phyloP scores from a whole-genome alignment of 2,329 filamentous ascomycete genomes.

The Ilyonectria mors-panacis region DNA sequence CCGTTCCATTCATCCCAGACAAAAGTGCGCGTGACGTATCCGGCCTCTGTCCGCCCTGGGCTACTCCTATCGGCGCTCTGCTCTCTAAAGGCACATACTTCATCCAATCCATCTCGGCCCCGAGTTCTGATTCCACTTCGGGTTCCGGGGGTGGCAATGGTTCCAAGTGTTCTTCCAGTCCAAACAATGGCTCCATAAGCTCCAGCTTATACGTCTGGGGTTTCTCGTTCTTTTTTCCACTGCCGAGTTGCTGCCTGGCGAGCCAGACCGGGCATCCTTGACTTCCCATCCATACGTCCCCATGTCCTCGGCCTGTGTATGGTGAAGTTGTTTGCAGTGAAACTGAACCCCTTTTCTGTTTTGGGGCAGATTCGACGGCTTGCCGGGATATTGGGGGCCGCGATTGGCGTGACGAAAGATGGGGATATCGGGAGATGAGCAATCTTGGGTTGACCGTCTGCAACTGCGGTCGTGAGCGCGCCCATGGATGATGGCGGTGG shows the following conservation, averaged over 20 bases:
- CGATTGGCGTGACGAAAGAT: neutral
- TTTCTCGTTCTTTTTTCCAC: conserved; percentile 19
- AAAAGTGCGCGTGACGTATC: neutral
- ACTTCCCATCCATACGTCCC: conserved; percentile 39
- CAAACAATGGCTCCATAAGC: conserved; percentile 40
- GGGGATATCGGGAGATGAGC: neutral
- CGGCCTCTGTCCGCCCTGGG: neutral
- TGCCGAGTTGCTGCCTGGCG: conserved; percentile 19
- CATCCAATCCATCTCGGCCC: neutral
- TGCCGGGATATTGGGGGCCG: neutral
- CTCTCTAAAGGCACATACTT: neutral
- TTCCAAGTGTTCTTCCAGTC: neutral
- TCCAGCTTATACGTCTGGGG: conserved; percentile 20
- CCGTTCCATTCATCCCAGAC: no score
- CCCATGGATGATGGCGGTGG: no score
- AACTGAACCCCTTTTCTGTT: neutral
- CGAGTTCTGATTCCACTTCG: neutral
- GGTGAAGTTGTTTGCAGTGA: neutral
- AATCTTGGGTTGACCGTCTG: neutral
- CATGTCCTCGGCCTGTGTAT: neutral
- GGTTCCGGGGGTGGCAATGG: neutral
- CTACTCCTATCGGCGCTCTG: conserved; percentile 2
- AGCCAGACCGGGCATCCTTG: conserved; percentile 36
- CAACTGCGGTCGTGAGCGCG: no score
- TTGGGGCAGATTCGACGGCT: fast-evolving